Base-by-base conservation (phyloP, 2,329 filamentous ascomycete species). In the Colletotrichum sp. region DNA sequence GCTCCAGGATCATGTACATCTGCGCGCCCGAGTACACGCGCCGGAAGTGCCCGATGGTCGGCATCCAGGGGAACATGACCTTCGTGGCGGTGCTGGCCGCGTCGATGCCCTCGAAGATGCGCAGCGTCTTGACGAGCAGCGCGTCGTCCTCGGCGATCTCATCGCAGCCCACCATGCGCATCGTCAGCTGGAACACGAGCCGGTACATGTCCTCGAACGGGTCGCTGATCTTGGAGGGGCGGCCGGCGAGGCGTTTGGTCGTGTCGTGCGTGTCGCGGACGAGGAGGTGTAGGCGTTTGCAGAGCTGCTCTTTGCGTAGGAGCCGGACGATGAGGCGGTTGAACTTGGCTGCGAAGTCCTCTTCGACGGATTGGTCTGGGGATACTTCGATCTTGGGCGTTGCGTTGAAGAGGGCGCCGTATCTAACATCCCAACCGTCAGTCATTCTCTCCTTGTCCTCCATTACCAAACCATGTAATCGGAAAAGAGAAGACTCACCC, bases 111-210 rank as follows among this genome's bases (percentile, higher is more conserved):
- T 88, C 86, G 75, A 88, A 92, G 13, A 86, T 81, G 16, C 80
- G 74, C 16, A 91, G 82, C 4, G 86, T 86, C 48, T 84, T 81
- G n/a, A 81, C 81, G 5, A 90, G 78, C 24, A 89, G 79, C 7
- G 77, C 77, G 0, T 85, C 84, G 66, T 89, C 83, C 4, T 89
- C 83, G 16, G 89, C 90, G 30, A 92, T 87, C 57, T 92, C 90
- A 36, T 87, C 83, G 67, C 86, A 86, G 8, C 88, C 90, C 1
- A 92, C 84, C 6, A 86, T 89, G 15, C 90, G 87, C 83, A 92
- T 90, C 6, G 89, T 92, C n/a, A 92, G 84, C 79, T 88, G 85
- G 80, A 89, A 92, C 2, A 92, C 85, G 71, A 90, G 83, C 7
- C 84, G 80, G 79, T 90, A 91, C 63, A 92, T 83, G 79, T 85